These are phyloP conservation scores for Rhodomyrtus psidioides DNA, from an alignment of 441 rosid genomes.

Conservation along the genomic window DNA sequence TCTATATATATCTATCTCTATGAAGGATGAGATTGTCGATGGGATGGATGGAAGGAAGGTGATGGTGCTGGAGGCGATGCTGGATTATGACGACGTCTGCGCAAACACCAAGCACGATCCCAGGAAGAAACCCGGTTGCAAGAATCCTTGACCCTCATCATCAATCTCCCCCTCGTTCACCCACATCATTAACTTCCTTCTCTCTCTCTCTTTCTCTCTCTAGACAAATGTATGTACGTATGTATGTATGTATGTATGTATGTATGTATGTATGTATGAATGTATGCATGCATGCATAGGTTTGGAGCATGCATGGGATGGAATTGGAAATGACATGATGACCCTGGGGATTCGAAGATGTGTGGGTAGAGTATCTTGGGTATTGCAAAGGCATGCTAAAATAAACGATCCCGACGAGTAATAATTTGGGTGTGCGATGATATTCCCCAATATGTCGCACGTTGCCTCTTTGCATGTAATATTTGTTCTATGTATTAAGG, in stretches of 20 bases:
- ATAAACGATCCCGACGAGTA: background rate
- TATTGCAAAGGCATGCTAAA: background rate
- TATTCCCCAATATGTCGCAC: background rate
- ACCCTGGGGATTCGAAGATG: no score
- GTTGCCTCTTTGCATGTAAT: background rate
- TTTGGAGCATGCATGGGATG: no score
- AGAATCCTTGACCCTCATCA: background rate
- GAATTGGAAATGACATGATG: no score
- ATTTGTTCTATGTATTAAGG: background rate
- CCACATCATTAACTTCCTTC: background rate
- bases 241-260: no score
- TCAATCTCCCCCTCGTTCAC: background rate
- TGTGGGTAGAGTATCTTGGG: no score
- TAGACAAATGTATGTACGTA: no score
- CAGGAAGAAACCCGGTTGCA: conserved; percentile 35
- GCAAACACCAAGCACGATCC: conserved; percentile 70
- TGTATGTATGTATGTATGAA: no score
- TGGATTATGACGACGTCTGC: conserved; percentile 68
- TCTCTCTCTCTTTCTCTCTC: background rate
- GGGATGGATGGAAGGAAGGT: conserved; percentile 37
- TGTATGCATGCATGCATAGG: no score
- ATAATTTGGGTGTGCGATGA: background rate
- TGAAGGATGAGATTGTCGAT: conserved; percentile 10
- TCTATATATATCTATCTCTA: background rate
- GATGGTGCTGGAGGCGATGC: conserved; percentile 25